Evolutionary conservation across 1,284 basidiomycete species (phyloP), one percentile per base, ranked within the genome.

Genomic region (Trichosporon sp.): DNA sequence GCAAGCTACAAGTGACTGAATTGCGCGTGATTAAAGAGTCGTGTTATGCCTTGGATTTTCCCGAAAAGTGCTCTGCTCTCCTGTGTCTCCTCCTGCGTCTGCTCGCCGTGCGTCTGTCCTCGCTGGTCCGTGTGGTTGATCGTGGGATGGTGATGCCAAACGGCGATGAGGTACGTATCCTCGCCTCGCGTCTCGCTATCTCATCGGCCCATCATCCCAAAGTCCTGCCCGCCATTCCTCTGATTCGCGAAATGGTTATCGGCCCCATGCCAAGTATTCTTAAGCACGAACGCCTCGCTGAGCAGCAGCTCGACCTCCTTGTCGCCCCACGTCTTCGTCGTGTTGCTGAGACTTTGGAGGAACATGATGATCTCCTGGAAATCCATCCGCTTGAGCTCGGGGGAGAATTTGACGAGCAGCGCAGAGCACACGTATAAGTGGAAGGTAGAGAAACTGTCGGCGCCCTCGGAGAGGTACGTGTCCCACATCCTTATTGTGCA

Each of bases 351-450:
- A 2, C 93, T 93, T 84, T 99, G 96, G 2, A 99, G 87, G 85
- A 98, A 99, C 92, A 99, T 98, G 84, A 99, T 99, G 83, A 98
- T 97, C 67, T 94, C 94, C 93, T 98, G 96, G 79, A 98, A 98
- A 82, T 98, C 96, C 94, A 97, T 97, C 78, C 91, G 89, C 43
- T 91, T 90, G 71, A 98, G 86, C 78, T 92, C 91, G 68, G 94
- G 91, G 77, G 92, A 94, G 91, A 94, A 98, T 75, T 90, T 90
- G 43, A 95, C 92, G 16, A 98, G 88, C 80, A 98, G 96, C 0
- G 95, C 94, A 5, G 93, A 94, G 79, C 96, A 98, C 37, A 98
- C 96, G 80, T 98, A 98, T 1, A 97, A 86, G 82, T 98, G 95
- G 80, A 97, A 98, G 81, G 97, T 93, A 11, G 94, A 96, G 83